Conservation (phyloP, 306 rosid genomes). For the Myrica gale region DNA sequence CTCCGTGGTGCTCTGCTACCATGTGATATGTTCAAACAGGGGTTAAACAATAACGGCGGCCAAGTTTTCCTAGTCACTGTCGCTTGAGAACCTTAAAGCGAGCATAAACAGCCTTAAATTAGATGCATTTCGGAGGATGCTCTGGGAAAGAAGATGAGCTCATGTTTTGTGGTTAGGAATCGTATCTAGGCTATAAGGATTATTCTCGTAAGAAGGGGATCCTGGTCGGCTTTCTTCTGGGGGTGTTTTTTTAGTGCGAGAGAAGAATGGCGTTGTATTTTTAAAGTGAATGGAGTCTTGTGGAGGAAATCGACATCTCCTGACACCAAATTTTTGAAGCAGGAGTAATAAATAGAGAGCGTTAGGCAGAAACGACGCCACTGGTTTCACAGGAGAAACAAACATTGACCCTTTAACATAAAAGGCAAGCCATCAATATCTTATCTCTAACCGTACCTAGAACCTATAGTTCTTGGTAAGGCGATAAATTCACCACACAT, state of each 20-base stretch:
- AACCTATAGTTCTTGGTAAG: conserved; percentile 38
- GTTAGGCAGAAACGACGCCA: background rate
- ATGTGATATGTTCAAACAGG: too few species aligned
- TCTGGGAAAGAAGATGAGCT: background rate
- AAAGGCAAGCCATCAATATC: conserved; percentile 6
- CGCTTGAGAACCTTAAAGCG: too few species aligned
- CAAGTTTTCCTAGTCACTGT: background rate
- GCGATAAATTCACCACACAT: conserved; percentile 29
- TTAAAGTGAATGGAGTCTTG: background rate
- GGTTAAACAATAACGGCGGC: too few species aligned
- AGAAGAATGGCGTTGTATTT: background rate
- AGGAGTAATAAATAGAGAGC: background rate
- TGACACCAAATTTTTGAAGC: background rate
- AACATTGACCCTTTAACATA: conserved; percentile 23
- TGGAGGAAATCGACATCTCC: background rate
- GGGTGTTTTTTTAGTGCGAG: background rate
- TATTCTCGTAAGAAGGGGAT: too few species aligned
- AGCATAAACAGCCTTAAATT: too few species aligned
- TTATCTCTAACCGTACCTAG: conserved; percentile 22
- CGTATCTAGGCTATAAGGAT: too few species aligned
- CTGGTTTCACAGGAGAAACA: background rate
- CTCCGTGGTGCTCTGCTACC: too few species aligned
- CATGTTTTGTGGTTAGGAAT: background rate
- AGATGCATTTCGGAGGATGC: background rate
- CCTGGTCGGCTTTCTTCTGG: background rate